A percentile compares a stretch with the other conserved stretches of the same genome.
phyloP scores from a whole-genome alignment of 805 yeast species.

The Ogataea pini region DNA sequence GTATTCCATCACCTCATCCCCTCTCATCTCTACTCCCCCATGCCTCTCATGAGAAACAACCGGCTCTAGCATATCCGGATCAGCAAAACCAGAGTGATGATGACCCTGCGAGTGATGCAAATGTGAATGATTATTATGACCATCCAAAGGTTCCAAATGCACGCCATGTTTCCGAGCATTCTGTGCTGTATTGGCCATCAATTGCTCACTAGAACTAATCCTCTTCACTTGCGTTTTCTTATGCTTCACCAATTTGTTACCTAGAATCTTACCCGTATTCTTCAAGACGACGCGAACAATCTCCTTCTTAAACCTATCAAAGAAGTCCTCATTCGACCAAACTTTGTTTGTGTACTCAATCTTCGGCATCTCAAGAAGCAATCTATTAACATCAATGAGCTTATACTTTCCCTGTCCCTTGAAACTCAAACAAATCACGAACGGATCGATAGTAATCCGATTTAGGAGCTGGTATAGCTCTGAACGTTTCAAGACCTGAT shows the following conservation, averaged over 20 bases:
- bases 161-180: constrained; percentile 5
- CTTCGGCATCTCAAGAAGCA: constrained; percentile 64
- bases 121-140: constrained; percentile 12
- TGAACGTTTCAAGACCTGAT: constrained; percentile 45
- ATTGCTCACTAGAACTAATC: constrained; percentile 7
- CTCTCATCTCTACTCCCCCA: constrained; percentile 2
- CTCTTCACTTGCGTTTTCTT: constrained; percentile 7
- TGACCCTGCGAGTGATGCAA: constrained; percentile 14
- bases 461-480: constrained; percentile 42
- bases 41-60: neutral
- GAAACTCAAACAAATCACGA: constrained; percentile 63
- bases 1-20: constrained; percentile 9
- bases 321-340: constrained; percentile 73
- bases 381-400: constrained; percentile 73
- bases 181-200: constrained; percentile 12
- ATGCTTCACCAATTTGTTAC: constrained; percentile 59
- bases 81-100: constrained; percentile 24
- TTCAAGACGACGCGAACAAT: constrained; percentile 54
- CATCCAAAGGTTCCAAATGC: neutral
- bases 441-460: constrained; percentile 31
- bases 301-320: constrained; percentile 60
- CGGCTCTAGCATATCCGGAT: constrained; percentile 30
- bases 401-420: constrained; percentile 71
- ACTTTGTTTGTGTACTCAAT: constrained; percentile 59
- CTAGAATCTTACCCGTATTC: constrained; percentile 76